Evolutionary conservation across 805 yeast species (phyloP), one percentile per base, ranked within the genome.

Genomic region (Ogataea pini): DNA sequence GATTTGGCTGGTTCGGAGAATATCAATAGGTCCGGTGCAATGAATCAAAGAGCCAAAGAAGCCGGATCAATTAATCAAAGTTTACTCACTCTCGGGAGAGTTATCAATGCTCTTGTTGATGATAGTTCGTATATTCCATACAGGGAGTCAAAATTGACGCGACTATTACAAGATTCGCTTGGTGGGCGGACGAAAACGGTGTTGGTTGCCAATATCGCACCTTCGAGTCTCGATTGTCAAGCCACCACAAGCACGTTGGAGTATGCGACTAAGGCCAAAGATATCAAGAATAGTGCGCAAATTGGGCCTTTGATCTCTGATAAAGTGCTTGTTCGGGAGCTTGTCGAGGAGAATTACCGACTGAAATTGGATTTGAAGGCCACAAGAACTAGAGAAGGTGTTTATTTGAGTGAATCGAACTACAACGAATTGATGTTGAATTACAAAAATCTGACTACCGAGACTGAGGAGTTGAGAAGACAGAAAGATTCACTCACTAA

Each of bases 1-100:
- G 98, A 92, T 70, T 73, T 92, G 54, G 99, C 98, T 0, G 98
- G 99, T 0, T 87, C 96, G 4, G 99, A 92, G 64, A 91, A 91
- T 63, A 85, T 92, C 46, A 79, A 74, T 54, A 73, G 89, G 58
- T 87, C 96, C 0, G 99, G 99, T 2, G 96, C 97, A 0, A 75
- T 80, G 19, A 83, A 86, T 56, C 85, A 82, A 62, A 75, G 96
- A 37, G 97, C 96, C 0, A 83, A 89, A 56, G 99, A 92, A 62
- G 96, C 97, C 0, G 97, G 97, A 0, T 81, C 89, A 16, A 91
- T 91, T 43, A 92, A 92, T 66, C 96, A 89, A 65, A 85, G 95
- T 65, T 72, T 92, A 44, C 70, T 92, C 31, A 85, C 97, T 0
- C 73, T 92, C 36, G 98, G 98, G 1, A 74, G 96, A 52, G 97